phyloP scores from a whole-genome alignment of 352 stramenopile species.

The Globisporangium recalcitrans region DNA sequence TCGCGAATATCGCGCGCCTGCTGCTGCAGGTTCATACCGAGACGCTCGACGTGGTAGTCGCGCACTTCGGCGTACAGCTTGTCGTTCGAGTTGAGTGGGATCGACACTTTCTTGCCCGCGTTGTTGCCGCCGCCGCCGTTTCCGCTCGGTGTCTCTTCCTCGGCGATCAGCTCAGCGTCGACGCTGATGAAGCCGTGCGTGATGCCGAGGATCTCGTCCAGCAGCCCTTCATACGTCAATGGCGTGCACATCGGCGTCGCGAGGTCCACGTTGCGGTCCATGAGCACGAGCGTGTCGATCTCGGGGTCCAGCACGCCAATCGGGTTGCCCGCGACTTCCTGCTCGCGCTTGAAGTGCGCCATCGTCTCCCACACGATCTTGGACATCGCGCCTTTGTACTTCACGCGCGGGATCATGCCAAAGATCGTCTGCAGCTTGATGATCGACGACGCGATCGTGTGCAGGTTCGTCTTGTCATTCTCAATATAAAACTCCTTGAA shows the following conservation, averaged over 20 bases:
- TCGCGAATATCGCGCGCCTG: slow-evolving; percentile 93
- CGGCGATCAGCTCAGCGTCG: slow-evolving; percentile 68
- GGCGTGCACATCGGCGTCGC: slow-evolving; percentile 95
- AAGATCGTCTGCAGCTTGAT: slow-evolving; percentile 92
- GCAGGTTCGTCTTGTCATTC: slow-evolving; percentile 84
- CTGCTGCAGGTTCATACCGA: slow-evolving; percentile 95
- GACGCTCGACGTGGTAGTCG: slow-evolving; percentile 95
- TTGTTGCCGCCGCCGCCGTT: slow-evolving; percentile 24
- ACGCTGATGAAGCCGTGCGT: slow-evolving; percentile 86
- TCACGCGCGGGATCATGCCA: slow-evolving; percentile 91
- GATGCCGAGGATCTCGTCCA: slow-evolving; percentile 96
- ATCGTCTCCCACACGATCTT: slow-evolving; percentile 92
- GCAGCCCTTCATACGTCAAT: slow-evolving; percentile 95
- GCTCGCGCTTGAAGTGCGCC: slow-evolving; percentile 89
- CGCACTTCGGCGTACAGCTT: slow-evolving; percentile 94
- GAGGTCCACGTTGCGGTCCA: slow-evolving; percentile 94
- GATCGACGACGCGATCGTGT: slow-evolving; percentile 85
- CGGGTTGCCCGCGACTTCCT: slow-evolving; percentile 74
- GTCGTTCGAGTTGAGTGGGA: slow-evolving; percentile 95
- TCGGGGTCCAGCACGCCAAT: slow-evolving; percentile 77
- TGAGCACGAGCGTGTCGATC: slow-evolving; percentile 93
- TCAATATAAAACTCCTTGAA: slow-evolving; percentile 88
- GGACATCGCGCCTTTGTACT: slow-evolving; percentile 89
- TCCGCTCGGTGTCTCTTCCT: slow-evolving; percentile 40
- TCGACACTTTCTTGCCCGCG: slow-evolving; percentile 75